phyloP scores from a whole-genome alignment of 164 flowering plant species.

The Taxillus chinensis region DNA sequence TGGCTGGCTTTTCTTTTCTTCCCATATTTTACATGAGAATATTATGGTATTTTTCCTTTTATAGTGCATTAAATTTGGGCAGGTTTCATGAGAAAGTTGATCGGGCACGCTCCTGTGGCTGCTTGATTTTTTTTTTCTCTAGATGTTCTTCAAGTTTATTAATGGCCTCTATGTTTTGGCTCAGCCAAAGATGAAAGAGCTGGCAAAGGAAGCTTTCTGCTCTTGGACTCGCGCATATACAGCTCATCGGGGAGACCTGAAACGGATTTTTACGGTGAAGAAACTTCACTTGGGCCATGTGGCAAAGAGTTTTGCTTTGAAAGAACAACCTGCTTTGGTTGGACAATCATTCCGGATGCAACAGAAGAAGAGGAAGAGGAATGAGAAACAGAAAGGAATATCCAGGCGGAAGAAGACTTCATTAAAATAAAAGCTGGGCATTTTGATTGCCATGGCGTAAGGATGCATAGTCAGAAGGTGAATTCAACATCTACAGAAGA shows the following conservation, averaged over 20 bases:
- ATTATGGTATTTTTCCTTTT: no score
- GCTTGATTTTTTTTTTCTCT: no score
- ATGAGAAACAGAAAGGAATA: constrained; percentile 34
- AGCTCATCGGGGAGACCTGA: constrained; percentile 90
- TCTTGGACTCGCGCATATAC: constrained; percentile 94
- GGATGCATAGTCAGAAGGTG: no score
- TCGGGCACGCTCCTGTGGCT: no score
- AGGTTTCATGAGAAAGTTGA: no score
- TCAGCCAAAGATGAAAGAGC: constrained; percentile 47
- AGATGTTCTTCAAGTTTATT: no score
- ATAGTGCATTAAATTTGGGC: no score
- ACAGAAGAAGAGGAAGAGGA: constrained; percentile 63
- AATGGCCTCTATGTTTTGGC: background rate
- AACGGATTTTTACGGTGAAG: constrained; percentile 74
- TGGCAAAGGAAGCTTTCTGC: constrained; percentile 77
- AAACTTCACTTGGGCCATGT: constrained; percentile 92
- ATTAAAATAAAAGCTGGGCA: no score
- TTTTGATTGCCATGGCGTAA: no score
- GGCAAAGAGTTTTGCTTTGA: constrained; percentile 83
- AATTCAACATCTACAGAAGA: no score
- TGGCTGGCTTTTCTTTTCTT: no score
- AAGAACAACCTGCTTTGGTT: constrained; percentile 82
- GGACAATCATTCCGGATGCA: constrained; percentile 52
- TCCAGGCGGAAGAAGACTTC: constrained; percentile 31
- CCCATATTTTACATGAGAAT: no score